Conservation (phyloP, 2,329 filamentous ascomycete species). For the Alternaria gansuensis region DNA sequence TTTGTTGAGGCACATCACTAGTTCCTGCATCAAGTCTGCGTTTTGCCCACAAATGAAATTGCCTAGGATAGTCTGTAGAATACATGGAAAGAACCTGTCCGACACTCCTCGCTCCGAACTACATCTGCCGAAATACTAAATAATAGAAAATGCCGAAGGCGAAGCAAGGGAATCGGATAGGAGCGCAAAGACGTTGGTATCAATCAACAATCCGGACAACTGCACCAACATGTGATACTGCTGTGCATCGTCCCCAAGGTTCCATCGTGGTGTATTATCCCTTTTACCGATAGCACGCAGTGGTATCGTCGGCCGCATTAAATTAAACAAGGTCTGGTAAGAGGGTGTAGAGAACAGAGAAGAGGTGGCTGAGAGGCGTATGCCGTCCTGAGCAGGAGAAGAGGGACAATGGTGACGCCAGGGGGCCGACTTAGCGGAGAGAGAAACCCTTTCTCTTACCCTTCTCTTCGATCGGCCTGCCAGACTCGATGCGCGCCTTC, state of each 20-base stretch:
- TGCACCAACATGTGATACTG: conserved; percentile 48
- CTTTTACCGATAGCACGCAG: conserved; percentile 53
- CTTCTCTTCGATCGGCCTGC: conserved; percentile 95
- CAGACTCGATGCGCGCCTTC: conserved; percentile 94
- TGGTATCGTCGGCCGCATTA: conserved; percentile 52
- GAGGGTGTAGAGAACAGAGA: conserved; percentile 50
- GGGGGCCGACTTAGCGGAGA: conserved; percentile 72
- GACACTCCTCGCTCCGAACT: conserved; percentile 44
- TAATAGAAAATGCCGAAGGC: conserved; percentile 48
- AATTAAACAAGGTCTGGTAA: conserved; percentile 55
- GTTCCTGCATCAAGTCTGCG: neutral
- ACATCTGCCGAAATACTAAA: conserved; percentile 51
- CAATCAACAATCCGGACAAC: conserved; percentile 55
- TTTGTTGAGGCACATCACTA: conserved; percentile 13
- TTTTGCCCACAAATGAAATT: conserved; percentile 52
- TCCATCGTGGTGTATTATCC: conserved; percentile 50
- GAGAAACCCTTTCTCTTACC: conserved; percentile 99
- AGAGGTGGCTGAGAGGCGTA: conserved; percentile 43
- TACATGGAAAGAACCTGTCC: conserved; percentile 52
- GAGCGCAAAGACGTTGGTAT: conserved; percentile 57
- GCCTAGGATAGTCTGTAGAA: conserved; percentile 54
- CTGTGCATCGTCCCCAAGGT: conserved; percentile 42
- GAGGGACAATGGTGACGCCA: conserved; percentile 23
- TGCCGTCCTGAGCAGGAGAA: conserved; percentile 33
- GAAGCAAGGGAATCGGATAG: conserved; percentile 46